Conservation (phyloP, 768 basidiomycete species). For the Termitomyces sp. region DNA sequence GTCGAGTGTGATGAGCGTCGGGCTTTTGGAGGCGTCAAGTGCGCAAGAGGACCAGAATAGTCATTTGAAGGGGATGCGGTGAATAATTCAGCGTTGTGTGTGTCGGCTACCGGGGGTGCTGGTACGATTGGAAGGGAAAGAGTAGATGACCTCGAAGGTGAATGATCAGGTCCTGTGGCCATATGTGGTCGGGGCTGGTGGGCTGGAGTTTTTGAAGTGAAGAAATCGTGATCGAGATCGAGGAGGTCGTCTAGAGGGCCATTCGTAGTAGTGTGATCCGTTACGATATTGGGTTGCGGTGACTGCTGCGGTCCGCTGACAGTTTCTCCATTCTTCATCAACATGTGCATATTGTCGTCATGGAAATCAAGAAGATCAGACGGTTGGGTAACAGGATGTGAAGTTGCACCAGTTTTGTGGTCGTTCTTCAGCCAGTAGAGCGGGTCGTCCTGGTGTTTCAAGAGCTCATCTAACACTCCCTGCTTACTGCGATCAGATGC, state of each 20-base stretch:
- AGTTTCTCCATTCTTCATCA: not conserved
- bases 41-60: conserved; percentile 4
- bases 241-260: conserved; percentile 12
- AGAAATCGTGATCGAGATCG: conserved; percentile 37
- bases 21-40: not conserved
- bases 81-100: conserved; percentile 17
- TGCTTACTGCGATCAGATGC: conserved; percentile 50
- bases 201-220: conserved; percentile 14
- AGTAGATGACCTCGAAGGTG: conserved; percentile 25
- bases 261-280: conserved; percentile 1
- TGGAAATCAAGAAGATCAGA: not conserved
- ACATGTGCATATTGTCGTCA: not conserved
- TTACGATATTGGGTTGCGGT: not conserved
- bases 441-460: conserved; percentile 68
- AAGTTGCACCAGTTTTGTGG: not conserved
- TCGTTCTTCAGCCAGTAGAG: conserved; percentile 50
- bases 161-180: conserved; percentile 16
- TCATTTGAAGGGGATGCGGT: conserved; percentile 16
- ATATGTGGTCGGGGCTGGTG: conserved; percentile 5
- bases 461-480: conserved; percentile 58
- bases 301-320: not conserved
- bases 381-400: not conserved
- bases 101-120: conserved; percentile 17
- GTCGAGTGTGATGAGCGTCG: conserved; percentile 32
- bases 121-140: conserved; percentile 15